Conservation (phyloP, 331 rosid species). For the Quercus tomentella region DNA sequence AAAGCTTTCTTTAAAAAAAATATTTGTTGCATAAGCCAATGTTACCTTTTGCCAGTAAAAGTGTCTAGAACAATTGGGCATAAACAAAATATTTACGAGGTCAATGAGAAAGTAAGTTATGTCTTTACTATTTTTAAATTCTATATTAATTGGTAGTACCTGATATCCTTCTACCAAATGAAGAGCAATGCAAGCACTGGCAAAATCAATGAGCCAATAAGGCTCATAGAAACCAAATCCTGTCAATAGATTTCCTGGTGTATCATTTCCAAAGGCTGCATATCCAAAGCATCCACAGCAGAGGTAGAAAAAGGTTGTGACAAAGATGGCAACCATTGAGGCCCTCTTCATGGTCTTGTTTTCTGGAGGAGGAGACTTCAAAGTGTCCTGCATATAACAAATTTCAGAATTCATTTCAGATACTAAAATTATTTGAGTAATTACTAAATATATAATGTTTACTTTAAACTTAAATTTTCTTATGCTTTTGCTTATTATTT, state of each 20-base stretch:
- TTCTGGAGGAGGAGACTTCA: slow-evolving; percentile 78
- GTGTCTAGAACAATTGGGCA: no score
- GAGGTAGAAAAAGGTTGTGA: slow-evolving; percentile 78
- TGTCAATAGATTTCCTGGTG: slow-evolving; percentile 85
- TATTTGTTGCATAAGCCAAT: no score
- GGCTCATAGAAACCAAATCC: slow-evolving; percentile 84
- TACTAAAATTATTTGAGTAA: not conserved
- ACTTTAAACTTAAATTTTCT: not conserved
- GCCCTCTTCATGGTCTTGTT: slow-evolving; percentile 84
- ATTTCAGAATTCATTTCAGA: slow-evolving; percentile 5
- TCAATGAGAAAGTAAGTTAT: no score
- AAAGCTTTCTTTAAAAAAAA: no score
- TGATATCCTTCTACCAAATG: slow-evolving; percentile 92
- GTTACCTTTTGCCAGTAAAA: no score
- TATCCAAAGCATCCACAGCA: slow-evolving; percentile 86
- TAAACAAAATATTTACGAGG: no score
- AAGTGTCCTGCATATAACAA: slow-evolving; percentile 56
- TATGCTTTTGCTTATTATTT: not conserved
- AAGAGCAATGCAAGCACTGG: slow-evolving; percentile 76
- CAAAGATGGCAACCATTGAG: slow-evolving; percentile 38
- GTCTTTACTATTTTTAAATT: no score
- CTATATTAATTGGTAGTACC: slow-evolving; percentile 35
- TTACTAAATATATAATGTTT: not conserved
- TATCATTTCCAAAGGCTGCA: slow-evolving; percentile 70
- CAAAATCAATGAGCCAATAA: slow-evolving; percentile 77